A percentile compares a stretch with the other conserved stretches of the same genome.
phyloP scores from a whole-genome alignment of 169 alveolate genomes.

The Plasmodium gonderi region DNA sequence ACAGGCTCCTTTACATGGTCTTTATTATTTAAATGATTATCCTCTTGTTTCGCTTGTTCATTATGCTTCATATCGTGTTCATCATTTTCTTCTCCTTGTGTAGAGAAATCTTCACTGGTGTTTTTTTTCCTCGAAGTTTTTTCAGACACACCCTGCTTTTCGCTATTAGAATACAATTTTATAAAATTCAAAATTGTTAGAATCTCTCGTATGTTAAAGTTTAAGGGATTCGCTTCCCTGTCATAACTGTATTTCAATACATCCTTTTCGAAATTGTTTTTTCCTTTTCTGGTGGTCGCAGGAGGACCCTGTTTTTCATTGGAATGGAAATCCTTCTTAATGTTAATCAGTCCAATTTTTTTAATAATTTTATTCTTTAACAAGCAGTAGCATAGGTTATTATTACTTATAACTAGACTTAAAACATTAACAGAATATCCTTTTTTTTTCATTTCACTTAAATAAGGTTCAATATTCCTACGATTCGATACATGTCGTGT shows the following conservation, averaged over 20 bases:
- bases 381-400: constrained; percentile 64
- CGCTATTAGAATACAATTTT: constrained; percentile 20
- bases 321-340: constrained; percentile 54
- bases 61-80: too few species aligned
- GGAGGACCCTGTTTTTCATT: not conserved
- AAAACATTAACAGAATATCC: constrained; percentile 32
- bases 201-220: constrained; percentile 57
- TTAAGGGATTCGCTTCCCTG: constrained; percentile 46
- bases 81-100: too few species aligned
- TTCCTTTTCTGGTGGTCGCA: not conserved
- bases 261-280: not conserved
- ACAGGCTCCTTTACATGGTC: not conserved
- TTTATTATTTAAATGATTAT: too few species aligned
- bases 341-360: constrained; percentile 65
- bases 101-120: not conserved
- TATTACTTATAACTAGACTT: constrained; percentile 65
- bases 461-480: constrained; percentile 24
- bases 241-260: constrained; percentile 37
- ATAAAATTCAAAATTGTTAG: constrained; percentile 49
- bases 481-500: not conserved
- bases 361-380: constrained; percentile 62
- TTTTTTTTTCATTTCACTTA: constrained; percentile 23
- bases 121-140: not conserved
- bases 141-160: not conserved
- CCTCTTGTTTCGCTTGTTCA: too few species aligned